Evolutionary conservation across 2,329 filamentous ascomycete genomes (phyloP).

Genomic region (Pseudogymnoascus sp.): DNA sequence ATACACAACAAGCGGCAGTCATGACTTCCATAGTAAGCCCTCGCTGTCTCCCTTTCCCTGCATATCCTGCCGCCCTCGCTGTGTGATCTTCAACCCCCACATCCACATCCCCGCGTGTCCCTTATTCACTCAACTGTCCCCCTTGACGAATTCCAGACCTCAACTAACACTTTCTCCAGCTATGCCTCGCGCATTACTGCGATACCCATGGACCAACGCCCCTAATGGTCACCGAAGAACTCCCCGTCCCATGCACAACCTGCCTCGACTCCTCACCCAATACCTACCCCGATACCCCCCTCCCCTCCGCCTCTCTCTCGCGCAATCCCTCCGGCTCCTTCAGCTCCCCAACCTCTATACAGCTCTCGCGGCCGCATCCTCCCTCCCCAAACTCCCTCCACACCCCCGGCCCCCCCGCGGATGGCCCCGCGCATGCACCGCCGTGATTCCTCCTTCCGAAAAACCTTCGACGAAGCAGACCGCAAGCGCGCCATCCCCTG

Average conservation of each 20-base stretch:
- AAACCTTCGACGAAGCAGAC: slow-evolving; percentile 58
- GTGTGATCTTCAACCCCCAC: background rate
- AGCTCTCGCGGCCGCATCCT: slow-evolving; percentile 24
- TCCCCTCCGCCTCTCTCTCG: background rate
- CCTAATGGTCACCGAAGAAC: slow-evolving; percentile 60
- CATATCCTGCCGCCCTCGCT: background rate
- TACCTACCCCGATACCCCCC: background rate
- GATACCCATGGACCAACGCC: slow-evolving; percentile 62
- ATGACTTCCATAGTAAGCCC: slow-evolving; percentile 28
- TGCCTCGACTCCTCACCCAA: slow-evolving; percentile 40
- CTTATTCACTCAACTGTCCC: background rate
- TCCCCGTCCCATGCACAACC: slow-evolving; percentile 50
- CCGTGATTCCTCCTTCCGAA: slow-evolving; percentile 51
- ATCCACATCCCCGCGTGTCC: slow-evolving; percentile 2
- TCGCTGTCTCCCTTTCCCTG: background rate
- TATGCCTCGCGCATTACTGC: slow-evolving; percentile 63
- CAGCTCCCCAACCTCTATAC: background rate
- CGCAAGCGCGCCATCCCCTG: slow-evolving; percentile 56
- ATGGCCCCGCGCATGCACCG: slow-evolving; percentile 30
- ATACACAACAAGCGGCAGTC: slow-evolving; percentile 11
- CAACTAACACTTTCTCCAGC: slow-evolving; percentile 33
- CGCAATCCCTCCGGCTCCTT: background rate
- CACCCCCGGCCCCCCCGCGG: slow-evolving; percentile 49
- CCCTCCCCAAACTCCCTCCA: slow-evolving; percentile 42
- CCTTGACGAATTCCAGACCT: background rate